A percentile compares a stretch with the other conserved stretches of the same genome.
phyloP scores from a whole-genome alignment of 495 filamentous ascomycete species.

The Letharia lupina region DNA sequence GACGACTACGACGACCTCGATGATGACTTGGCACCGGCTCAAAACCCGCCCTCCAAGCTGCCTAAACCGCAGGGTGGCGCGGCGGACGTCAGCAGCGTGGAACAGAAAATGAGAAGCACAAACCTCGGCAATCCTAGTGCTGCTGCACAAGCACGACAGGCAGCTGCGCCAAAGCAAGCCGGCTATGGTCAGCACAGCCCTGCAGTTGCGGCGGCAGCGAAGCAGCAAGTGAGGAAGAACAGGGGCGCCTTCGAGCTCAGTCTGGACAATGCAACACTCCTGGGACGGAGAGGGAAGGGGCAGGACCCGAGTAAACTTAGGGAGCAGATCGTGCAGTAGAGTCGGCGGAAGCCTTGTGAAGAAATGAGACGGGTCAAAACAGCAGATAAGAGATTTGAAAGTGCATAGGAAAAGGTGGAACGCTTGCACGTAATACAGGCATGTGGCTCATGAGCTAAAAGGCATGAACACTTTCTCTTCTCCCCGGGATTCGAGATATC shows the following conservation, averaged over 20 bases:
- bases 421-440: background rate
- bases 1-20: slow-evolving; percentile 50
- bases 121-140: slow-evolving; percentile 51
- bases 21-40: slow-evolving; percentile 33
- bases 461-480: background rate
- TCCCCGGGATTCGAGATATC: background rate
- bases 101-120: slow-evolving; percentile 75
- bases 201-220: slow-evolving; percentile 68
- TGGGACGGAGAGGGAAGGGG: slow-evolving; percentile 62
- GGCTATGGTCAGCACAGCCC: slow-evolving; percentile 81
- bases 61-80: slow-evolving; percentile 51
- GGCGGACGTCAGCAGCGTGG: slow-evolving; percentile 65
- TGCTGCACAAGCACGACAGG: slow-evolving; percentile 53
- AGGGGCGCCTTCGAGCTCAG: slow-evolving; percentile 79
- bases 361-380: background rate
- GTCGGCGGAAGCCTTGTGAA: background rate
- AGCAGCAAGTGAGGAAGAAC: slow-evolving; percentile 58
- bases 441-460: background rate
- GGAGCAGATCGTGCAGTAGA: slow-evolving; percentile 28
- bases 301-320: slow-evolving; percentile 28
- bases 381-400: background rate
- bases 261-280: slow-evolving; percentile 77
- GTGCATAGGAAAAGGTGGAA: background rate
- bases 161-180: slow-evolving; percentile 42
- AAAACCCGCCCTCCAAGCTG: slow-evolving; percentile 55